These are phyloP conservation scores for baker's yeast (Saccharomyces cerevisiae) DNA, from an alignment of 805 yeast genomes.

Conservation along the genomic window DNA sequence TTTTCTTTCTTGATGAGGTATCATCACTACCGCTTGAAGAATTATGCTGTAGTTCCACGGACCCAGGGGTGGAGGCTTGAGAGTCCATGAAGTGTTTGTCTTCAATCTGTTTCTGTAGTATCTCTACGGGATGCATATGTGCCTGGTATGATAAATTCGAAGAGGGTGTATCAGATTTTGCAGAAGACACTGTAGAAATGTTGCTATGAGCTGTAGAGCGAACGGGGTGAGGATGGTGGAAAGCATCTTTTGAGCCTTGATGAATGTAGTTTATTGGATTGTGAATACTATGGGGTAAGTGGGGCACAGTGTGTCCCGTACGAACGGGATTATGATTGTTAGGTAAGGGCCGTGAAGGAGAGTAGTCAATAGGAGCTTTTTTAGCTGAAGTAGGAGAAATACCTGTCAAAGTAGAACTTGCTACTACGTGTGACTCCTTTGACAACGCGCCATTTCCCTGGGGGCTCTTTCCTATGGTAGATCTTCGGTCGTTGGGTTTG, in stretches of 20 bases:
- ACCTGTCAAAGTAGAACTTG: background rate
- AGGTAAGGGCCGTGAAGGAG: background rate
- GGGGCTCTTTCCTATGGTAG: background rate
- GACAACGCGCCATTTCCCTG: background rate
- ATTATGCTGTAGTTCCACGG: background rate
- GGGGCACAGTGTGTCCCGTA: background rate
- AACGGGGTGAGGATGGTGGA: background rate
- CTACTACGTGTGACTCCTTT: background rate
- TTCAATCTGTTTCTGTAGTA: constrained; percentile 22
- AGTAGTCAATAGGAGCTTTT: background rate
- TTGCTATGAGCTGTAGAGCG: background rate
- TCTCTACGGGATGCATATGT: constrained; percentile 25
- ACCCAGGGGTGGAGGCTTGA: background rate
- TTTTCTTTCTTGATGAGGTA: constrained; percentile 8
- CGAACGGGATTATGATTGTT: background rate
- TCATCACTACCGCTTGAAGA: background rate
- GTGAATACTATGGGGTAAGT: constrained; percentile 3
- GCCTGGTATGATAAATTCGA: constrained; percentile 11
- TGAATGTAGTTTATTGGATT: constrained; percentile 1
- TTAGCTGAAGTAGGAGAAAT: background rate
- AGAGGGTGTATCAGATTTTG: background rate
- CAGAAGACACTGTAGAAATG: background rate
- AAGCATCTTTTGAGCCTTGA: background rate
- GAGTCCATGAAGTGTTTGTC: constrained; percentile 9
- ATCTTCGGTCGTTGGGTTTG: background rate